Conservation (phyloP, 345 rosid species). For the Camelina neglecta region DNA sequence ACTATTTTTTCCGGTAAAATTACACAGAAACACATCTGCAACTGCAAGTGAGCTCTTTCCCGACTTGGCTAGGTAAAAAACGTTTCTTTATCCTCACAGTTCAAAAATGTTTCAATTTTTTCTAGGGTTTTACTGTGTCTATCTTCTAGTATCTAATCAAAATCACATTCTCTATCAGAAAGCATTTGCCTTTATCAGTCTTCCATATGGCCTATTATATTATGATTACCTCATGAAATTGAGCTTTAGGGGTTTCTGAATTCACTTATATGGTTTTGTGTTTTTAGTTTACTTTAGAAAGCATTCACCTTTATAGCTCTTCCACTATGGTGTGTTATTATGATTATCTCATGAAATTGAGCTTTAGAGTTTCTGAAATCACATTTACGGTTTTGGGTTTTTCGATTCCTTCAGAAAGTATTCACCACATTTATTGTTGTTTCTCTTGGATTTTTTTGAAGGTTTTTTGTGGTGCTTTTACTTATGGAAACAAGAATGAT, state of each 20-base stretch:
- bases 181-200: background rate
- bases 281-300: no score
- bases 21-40: background rate
- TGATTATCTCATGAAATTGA: background rate
- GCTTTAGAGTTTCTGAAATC: background rate
- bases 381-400: background rate
- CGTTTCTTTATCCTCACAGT: background rate
- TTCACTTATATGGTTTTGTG: background rate
- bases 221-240: background rate
- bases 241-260: background rate
- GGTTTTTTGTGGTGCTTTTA: background rate
- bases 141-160: no score
- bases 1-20: background rate
- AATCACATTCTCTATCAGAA: no score
- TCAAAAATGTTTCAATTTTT: background rate
- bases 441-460: background rate
- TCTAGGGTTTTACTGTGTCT: background rate
- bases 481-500: background rate
- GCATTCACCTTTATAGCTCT: background rate
- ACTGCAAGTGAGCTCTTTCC: background rate
- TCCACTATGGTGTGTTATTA: background rate
- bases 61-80: background rate
- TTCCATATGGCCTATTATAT: no score
- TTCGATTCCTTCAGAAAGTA: background rate
- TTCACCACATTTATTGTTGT: background rate